These are phyloP conservation scores for Vigna hirtella DNA, from an alignment of 306 rosid genomes.

Conservation along the genomic window DNA sequence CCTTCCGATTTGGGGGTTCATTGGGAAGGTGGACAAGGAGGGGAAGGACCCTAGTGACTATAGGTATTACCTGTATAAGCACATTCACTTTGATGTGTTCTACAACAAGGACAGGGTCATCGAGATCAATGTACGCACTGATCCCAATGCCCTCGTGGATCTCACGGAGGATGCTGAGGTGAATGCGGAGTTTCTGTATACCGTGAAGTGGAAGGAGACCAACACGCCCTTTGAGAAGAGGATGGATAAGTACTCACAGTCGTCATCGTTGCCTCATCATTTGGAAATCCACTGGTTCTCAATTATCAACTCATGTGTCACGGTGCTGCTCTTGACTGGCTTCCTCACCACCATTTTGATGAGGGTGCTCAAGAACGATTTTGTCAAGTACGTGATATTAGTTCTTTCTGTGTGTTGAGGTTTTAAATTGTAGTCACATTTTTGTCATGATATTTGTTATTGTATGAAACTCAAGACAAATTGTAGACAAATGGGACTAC, in stretches of 20 bases:
- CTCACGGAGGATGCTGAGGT: conserved; percentile 76
- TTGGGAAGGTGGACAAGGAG: conserved; percentile 80
- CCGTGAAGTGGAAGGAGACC: conserved; percentile 87
- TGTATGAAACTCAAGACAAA: background rate
- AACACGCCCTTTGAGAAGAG: conserved; percentile 77
- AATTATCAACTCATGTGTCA: conserved; percentile 85
- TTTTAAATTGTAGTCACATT: background rate
- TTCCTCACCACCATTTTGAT: conserved; percentile 82
- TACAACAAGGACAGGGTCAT: conserved; percentile 83
- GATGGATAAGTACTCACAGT: conserved; percentile 80
- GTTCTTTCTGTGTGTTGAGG: background rate
- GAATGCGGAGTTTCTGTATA: conserved; percentile 66
- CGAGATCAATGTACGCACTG: conserved; percentile 69
- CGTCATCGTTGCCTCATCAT: conserved; percentile 81
- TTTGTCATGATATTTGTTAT: background rate
- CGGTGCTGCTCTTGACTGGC: conserved; percentile 86
- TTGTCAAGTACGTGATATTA: conserved; percentile 61
- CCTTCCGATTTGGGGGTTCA: conserved; percentile 90
- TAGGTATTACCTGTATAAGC: conserved; percentile 74
- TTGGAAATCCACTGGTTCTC: conserved; percentile 96
- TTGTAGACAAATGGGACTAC: background rate
- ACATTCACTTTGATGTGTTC: conserved; percentile 74
- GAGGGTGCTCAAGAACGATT: conserved; percentile 93
- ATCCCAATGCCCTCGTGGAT: conserved; percentile 67
- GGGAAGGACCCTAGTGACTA: conserved; percentile 78